Evolutionary conservation across 352 stramenopile species (phyloP), one percentile per base, ranked within the genome.

Genomic region (Globisporangium radiosum): DNA sequence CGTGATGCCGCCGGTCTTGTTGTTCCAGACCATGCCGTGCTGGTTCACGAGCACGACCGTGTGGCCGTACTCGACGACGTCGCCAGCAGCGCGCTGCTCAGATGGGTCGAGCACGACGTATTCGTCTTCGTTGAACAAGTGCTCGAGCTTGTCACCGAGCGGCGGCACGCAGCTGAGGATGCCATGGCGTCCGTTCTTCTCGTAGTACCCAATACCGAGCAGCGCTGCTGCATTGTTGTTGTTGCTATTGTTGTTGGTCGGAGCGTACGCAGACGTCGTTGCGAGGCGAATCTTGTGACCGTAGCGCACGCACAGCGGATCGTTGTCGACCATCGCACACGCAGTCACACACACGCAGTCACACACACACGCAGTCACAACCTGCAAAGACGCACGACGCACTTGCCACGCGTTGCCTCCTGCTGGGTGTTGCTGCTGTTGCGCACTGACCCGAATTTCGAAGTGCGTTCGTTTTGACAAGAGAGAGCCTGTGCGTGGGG

Each of bases 1-100:
- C 47, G 85, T 94, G 67, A 94, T 92, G 39, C 85, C 85, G 52
- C 85, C 82, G 7, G 85, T 94, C 69, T 94, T 94, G 66, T 94
- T 94, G 73, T 94, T 94, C 85, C 82, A 94, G 40, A 92, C 85
- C 71, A 90, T 74, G 17, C 78, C 78, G 57, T 89, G 75, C 66
- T 92, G 85, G 65, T 94, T 92, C 60, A 94, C 78, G 40, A 94
- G 78, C 60, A 92, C 85, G 33, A 94, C 57, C 5, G 76, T 67
- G 56, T 91, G 76, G 47, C 82, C 80, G 53, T 90, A 94, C 60
- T 87, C 70, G 43, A 94, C 81, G 11, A 70, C 57, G 3, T 88
- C 79, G 4, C 75, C 77, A 0, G 49, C 39, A 10, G 61, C 56
- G 52, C 69, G 78, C 54, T 74, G 57, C 19, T 80, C 76, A 5